A percentile compares a stretch with the other conserved stretches of the same genome.
Conservation (phyloP, 75 land plant species). For the Azolla pinnata region DNA sequence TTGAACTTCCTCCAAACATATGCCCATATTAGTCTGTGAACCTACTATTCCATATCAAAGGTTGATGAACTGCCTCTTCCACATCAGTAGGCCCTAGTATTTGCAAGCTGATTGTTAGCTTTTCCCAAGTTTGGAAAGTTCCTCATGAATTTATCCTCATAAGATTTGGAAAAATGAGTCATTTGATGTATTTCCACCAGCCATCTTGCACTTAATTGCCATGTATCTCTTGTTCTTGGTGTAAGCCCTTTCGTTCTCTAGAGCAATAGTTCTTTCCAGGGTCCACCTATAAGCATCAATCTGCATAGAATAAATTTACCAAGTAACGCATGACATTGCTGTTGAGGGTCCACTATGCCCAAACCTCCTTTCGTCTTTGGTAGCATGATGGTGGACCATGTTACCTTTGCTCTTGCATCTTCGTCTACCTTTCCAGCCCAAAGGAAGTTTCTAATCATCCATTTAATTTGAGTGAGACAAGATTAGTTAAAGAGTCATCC, state of each 20-base stretch:
- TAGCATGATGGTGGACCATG: neutral
- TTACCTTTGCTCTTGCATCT: neutral
- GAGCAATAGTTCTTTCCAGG: neutral
- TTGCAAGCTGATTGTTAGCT: neutral
- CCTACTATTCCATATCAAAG: too few species aligned
- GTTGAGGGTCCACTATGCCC: neutral
- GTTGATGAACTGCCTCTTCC: too few species aligned
- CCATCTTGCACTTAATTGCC: neutral
- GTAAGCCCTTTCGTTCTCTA: neutral
- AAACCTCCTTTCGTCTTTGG: neutral
- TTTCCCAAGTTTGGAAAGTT: neutral
- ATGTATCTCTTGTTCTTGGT: neutral
- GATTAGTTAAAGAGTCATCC: neutral
- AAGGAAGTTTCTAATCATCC: neutral
- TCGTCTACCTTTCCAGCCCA: neutral
- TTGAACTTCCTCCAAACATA: too few species aligned
- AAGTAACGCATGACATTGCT: neutral
- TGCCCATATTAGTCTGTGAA: too few species aligned
- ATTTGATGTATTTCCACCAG: neutral
- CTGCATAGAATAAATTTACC: neutral
- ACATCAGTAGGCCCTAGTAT: too few species aligned
- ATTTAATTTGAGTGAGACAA: neutral
- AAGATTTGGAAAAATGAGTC: neutral
- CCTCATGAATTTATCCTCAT: neutral
- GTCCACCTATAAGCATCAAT: neutral